These are phyloP conservation scores for Podaxis pistillaris DNA, from an alignment of 768 basidiomycete genomes.

Conservation along the genomic window DNA sequence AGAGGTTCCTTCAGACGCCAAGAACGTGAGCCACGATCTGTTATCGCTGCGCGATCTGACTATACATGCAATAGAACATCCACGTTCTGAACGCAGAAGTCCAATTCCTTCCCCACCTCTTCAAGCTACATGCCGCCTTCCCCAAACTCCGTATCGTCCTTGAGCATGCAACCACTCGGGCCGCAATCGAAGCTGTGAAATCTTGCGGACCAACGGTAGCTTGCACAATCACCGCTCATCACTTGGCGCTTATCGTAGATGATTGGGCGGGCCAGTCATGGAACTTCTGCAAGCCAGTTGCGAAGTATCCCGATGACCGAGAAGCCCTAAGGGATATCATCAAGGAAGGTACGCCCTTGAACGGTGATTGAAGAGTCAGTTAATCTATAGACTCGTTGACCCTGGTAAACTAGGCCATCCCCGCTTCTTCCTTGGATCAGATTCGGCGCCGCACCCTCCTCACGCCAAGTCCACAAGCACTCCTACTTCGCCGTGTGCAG, in stretches of 20 bases:
- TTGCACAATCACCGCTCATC: conserved; percentile 97
- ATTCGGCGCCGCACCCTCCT: conserved; percentile 90
- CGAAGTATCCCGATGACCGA: conserved; percentile 93
- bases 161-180: conserved; percentile 93
- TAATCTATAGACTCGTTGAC: background rate
- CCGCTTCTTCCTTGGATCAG: conserved; percentile 95
- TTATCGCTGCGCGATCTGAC: conserved; percentile 22
- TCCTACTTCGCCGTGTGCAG: conserved; percentile 78
- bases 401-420: conserved; percentile 62
- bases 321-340: conserved; percentile 78
- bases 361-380: conserved; percentile 7
- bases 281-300: conserved; percentile 97
- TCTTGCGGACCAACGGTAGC: conserved; percentile 78
- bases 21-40: background rate
- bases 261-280: conserved; percentile 95
- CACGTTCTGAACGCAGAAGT: conserved; percentile 94
- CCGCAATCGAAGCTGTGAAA: conserved; percentile 86
- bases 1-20: conserved; percentile 87
- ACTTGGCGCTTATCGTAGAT: conserved; percentile 90
- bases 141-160: conserved; percentile 92
- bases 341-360: conserved; percentile 51
- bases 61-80: conserved; percentile 55
- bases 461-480: conserved; percentile 66
- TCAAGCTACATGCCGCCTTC: conserved; percentile 77
- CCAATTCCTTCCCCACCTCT: conserved; percentile 84